Evolutionary conservation across 495 filamentous ascomycete species (phyloP), one percentile per base, ranked within the genome.

Genomic region (Articulospora tetracladia): DNA sequence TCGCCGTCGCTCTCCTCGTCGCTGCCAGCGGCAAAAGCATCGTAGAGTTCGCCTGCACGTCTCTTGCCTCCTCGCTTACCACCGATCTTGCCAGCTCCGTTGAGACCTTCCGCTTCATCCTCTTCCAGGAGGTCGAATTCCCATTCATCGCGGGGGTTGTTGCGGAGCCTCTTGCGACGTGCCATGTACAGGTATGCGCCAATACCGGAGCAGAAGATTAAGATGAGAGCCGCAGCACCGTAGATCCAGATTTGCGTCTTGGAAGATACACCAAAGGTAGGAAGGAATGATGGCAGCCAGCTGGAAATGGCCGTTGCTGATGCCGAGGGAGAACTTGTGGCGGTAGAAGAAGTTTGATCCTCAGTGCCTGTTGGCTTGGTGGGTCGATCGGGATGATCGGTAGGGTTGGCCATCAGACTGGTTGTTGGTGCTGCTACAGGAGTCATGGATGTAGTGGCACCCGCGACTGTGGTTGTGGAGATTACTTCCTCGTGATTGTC

Each of bases 211-310:
- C 92, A 90, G 77, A 98, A 98, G 17, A 89, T 72, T 32, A 93
- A 77, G 65, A 98, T 98, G 34, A 96, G 83, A 19, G 78, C 85
- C 23, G 94, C 69, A 20, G 92, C 80, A 48, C 90, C 92, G 68
- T 98, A 98, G 56, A 98, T 97, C 94, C 94, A 98, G 44, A 88
- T 83, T 69, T 95, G 91, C 7, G 93, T 97, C 59, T 85, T 83
- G 66, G 92, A 91, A 13, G 89, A 92, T 34, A 93, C 87, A 56
- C 94, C 94, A 65, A 98, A 95, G n/a, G 91, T 95, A 8, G 94
- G 93, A 63, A 98, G 87, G 78, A 92, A 95, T 11, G 89, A 91
- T 2, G 91, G 91, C 41, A 97, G 78, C 72, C 95, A 89, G 69
- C 82, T 85, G 2, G 83, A 81, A 64, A 74, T 67, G 13, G 73